Evolutionary conservation across 495 filamentous ascomycete genomes (phyloP), one percentile per base, ranked within the genome.

Genomic region (Parmelia sp.): DNA sequence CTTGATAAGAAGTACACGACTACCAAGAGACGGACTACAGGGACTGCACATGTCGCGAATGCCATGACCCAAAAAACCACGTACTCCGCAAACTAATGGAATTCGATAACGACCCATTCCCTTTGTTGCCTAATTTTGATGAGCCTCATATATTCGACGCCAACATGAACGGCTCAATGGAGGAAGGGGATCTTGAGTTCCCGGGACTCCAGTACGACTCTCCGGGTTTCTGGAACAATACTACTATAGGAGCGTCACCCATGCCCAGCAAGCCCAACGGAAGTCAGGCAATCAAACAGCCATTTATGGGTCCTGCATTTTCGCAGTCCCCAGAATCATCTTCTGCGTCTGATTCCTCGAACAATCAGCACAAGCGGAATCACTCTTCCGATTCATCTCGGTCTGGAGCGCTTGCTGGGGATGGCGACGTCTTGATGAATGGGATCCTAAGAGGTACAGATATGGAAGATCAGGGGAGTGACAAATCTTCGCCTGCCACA

Each of bases 281-380:
- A 25, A 57, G 55, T 35, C 31, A 39, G 53, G 25, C 61, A 27
- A 40, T 14, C 40, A 42, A 44, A 0, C 39, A 39, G 31, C 55
- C 31, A 51, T 36, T 53, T 11, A 11, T 64, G 40, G 55, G 36
- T 15, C 25, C 40, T 2, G 19, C 61, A 33, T 40, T 40, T 17
- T 53, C 62, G 17, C 56, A 58, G 39, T 64, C 62, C 15, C 62
- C 56, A 17, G 62, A 64, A 29, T 66, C 64, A 63, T 82, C 62
- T 33, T 64, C 80, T 2, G 74, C 76, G 12, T 82, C 79, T 4
- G 77, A 79, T 57, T 76, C 76, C 3, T 80, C 78, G 11, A 71
- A 66, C 17, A 64, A 64, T 51, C 65, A 65, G 27, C 75, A 74
- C 40, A 78, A 79, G 72, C 73, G 78, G 23, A 81, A 80, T 61